Evolutionary conservation across 2,329 filamentous ascomycete species (phyloP), one percentile per base, ranked within the genome.

Genomic region (Atkinsonella texensis): DNA sequence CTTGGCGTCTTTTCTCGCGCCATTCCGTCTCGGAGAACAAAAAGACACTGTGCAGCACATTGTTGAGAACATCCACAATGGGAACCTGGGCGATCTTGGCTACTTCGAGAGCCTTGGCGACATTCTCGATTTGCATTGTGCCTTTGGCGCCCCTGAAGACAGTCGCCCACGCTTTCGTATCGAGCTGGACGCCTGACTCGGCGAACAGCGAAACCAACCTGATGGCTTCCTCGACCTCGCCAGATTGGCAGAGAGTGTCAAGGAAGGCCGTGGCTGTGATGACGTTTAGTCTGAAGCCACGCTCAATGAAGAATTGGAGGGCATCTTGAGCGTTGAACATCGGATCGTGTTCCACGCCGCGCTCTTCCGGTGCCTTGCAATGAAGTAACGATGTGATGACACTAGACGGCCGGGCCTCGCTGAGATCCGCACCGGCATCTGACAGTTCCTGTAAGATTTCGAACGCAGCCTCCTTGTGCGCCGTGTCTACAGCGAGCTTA

Each of bases 81-180:
- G 73, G 57, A 45, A 70, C 71, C 4, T 74, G 64, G 48, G 84
- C 71, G 44, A 85, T 73, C 33, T 71, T 69, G 43, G 66, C 68
- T 1, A 70, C 59, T 11, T 68, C 69, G 31, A 69, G 55, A 1
- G 66, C 61, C 33, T 59, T 59, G 15, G 55, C 52, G n/a, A 89
- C 71, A 28, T 74, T 74, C 3, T 71, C 64, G 4, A 74, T 69
- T 54, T 87, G 74, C 23, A 72, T 65, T 18, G 72, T 71, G 4
- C 64, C 62, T 57, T 88, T 87, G 49, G 86, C 84, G 33, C 84
- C 84, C 53, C 83, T 78, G 42, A 95, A 75, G 35, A 95, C 70
- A 31, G 81, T 81, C 1, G 81, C 74, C 62, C 83, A 87, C 0
- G 87, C 84, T 56, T 80, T 76, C 0, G 68, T 68, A 63, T 94